Conservation (phyloP, 2,329 filamentous ascomycete genomes). For the Fusarium heterosporum region DNA sequence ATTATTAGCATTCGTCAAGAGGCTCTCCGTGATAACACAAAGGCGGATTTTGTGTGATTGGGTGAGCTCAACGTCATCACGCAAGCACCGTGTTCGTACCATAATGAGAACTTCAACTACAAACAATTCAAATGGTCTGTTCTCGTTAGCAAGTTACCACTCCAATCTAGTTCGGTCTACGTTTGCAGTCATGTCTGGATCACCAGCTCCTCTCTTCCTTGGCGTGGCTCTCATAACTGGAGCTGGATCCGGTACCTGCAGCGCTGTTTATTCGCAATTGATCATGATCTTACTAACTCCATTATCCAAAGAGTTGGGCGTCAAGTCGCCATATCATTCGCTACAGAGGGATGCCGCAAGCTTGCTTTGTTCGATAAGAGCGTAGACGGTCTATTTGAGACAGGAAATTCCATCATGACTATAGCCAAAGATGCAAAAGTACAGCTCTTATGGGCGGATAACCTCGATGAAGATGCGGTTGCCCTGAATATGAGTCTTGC, state of each 20-base stretch:
- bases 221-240: constrained; percentile 51
- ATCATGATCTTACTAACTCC: not conserved
- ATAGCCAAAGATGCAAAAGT: constrained; percentile 16
- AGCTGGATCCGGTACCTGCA: constrained; percentile 47
- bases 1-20: not conserved
- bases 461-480: constrained; percentile 52
- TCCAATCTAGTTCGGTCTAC: not conserved
- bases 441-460: constrained; percentile 50
- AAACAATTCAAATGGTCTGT: not conserved
- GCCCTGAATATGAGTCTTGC: constrained; percentile 49
- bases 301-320: constrained; percentile 25
- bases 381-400: constrained; percentile 49
- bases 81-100: constrained; percentile 8
- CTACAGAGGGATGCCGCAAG: constrained; percentile 56
- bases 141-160: not conserved
- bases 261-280: not conserved
- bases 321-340: constrained; percentile 56
- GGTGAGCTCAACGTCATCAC: constrained; percentile 22
- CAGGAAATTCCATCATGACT: constrained; percentile 34
- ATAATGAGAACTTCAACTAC: not conserved
- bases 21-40: not conserved
- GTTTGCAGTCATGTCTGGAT: constrained; percentile 6
- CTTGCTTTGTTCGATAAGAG: constrained; percentile 58
- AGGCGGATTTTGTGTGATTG: constrained; percentile 12
- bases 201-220: constrained; percentile 40